These are phyloP conservation scores for Pseudoscleropodium purum DNA, from an alignment of 225 moss, liverwort and hornwort genomes.

Conservation along the genomic window DNA sequence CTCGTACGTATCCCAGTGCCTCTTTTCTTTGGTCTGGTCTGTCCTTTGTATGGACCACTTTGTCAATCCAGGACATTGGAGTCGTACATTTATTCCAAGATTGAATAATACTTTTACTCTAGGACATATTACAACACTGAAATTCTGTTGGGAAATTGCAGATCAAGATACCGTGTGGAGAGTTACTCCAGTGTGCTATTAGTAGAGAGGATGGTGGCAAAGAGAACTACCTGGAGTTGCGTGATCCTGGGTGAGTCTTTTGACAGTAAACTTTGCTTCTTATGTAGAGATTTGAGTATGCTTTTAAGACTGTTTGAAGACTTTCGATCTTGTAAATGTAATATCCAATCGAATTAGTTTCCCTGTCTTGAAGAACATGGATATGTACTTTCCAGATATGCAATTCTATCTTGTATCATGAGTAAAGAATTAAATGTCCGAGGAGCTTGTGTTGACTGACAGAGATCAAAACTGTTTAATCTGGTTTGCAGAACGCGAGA, in stretches of 20 bases:
- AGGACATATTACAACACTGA: background rate
- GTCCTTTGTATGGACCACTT: background rate
- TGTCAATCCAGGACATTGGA: background rate
- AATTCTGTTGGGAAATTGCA: slow-evolving; percentile 15
- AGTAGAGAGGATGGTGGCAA: slow-evolving; percentile 58
- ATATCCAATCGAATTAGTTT: background rate
- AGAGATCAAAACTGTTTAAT: background rate
- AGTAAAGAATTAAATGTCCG: background rate
- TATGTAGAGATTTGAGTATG: background rate
- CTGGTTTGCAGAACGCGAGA: slow-evolving; percentile 61
- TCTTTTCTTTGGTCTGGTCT: background rate
- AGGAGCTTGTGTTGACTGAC: background rate
- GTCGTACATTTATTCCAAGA: background rate
- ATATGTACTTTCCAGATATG: background rate
- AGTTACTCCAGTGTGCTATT: slow-evolving; percentile 73
- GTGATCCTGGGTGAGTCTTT: slow-evolving; percentile 62
- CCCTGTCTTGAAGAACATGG: background rate
- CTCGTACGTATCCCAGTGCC: slow-evolving; percentile 27
- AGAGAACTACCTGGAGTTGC: slow-evolving; percentile 65
- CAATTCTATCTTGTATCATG: background rate
- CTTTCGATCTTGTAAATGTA: background rate
- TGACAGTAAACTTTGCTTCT: background rate
- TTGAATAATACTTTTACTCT: background rate
- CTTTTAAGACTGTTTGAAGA: background rate
- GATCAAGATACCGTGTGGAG: slow-evolving; percentile 88